Evolutionary conservation across 2,329 filamentous ascomycete genomes (phyloP).

Genomic region (Cadophora sp.): DNA sequence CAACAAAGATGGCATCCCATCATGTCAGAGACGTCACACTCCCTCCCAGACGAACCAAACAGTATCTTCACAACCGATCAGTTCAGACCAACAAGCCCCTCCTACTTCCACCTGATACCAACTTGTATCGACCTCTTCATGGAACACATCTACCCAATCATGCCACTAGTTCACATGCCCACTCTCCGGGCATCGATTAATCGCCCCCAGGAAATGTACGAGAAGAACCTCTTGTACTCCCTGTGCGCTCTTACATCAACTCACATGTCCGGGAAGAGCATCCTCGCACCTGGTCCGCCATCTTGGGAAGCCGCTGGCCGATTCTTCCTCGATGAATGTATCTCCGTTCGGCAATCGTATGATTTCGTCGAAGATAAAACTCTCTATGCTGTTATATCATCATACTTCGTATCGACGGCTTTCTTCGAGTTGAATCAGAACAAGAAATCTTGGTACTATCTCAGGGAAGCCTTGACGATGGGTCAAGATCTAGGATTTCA

Average conservation of each 20-base stretch:
- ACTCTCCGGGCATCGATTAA: constrained; percentile 57
- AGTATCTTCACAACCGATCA: constrained; percentile 48
- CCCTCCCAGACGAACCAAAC: constrained; percentile 49
- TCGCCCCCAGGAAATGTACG: constrained; percentile 48
- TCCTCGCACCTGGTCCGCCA: constrained; percentile 48
- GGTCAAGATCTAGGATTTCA: constrained; percentile 65
- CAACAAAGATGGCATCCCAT: constrained; percentile 39
- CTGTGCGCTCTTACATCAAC: constrained; percentile 63
- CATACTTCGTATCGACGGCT: constrained; percentile 66
- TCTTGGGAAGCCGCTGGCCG: constrained; percentile 59
- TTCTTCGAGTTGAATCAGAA: constrained; percentile 68
- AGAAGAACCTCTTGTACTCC: constrained; percentile 58
- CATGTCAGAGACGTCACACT: constrained; percentile 44
- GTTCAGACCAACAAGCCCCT: constrained; percentile 53
- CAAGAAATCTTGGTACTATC: constrained; percentile 64
- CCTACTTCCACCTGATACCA: constrained; percentile 56
- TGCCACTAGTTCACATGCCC: constrained; percentile 66
- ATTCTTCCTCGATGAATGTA: constrained; percentile 63
- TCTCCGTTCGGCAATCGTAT: constrained; percentile 60
- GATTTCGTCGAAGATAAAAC: constrained; percentile 64
- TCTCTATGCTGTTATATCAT: constrained; percentile 63
- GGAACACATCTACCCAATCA: constrained; percentile 67
- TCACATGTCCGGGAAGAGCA: constrained; percentile 56
- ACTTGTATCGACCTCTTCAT: constrained; percentile 68
- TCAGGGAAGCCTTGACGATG: constrained; percentile 66